A percentile compares a stretch with the other conserved stretches of the same genome.
phyloP scores from a whole-genome alignment of 371 early-diverging fungal genomes.

The Polyrhizophydium stewartii region DNA sequence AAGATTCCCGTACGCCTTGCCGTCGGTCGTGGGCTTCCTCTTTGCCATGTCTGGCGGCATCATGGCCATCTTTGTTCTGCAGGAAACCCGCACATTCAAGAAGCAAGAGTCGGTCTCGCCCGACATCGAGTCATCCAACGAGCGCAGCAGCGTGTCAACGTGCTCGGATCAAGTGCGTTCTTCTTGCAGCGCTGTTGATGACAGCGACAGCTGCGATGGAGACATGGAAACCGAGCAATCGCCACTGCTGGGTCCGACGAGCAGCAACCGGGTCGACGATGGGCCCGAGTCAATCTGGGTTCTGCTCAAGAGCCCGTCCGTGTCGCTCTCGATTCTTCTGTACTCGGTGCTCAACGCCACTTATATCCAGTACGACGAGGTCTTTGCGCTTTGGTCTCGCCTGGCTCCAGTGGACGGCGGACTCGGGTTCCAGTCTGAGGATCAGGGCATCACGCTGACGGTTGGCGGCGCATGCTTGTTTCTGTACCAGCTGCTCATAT shows the following conservation, averaged over 20 bases:
- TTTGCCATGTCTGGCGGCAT: constrained; percentile 10
- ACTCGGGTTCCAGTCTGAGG: constrained; percentile 10
- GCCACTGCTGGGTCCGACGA: neutral
- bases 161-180: too few relatives aligned
- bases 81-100: constrained; percentile 8
- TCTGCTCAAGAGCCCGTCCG: constrained; percentile 1
- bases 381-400: constrained; percentile 19
- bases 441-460: constrained; percentile 17
- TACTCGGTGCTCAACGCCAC: constrained; percentile 8
- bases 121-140: too few relatives aligned
- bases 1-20: constrained; percentile 21
- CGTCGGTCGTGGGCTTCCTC: constrained; percentile 13
- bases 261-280: neutral
- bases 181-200: too few relatives aligned
- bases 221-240: neutral
- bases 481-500: constrained; percentile 23
- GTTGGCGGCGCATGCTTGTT: constrained; percentile 17
- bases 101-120: too few relatives aligned
- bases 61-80: constrained; percentile 16
- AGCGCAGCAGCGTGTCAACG: too few relatives aligned
- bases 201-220: too few relatives aligned
- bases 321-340: constrained; percentile 14
- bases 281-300: constrained; percentile 5
- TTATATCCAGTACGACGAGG: constrained; percentile 28
- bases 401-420: constrained; percentile 12